Evolutionary conservation across 2,329 filamentous ascomycete species (phyloP).

Genomic region (Cladorrhinum sp.): DNA sequence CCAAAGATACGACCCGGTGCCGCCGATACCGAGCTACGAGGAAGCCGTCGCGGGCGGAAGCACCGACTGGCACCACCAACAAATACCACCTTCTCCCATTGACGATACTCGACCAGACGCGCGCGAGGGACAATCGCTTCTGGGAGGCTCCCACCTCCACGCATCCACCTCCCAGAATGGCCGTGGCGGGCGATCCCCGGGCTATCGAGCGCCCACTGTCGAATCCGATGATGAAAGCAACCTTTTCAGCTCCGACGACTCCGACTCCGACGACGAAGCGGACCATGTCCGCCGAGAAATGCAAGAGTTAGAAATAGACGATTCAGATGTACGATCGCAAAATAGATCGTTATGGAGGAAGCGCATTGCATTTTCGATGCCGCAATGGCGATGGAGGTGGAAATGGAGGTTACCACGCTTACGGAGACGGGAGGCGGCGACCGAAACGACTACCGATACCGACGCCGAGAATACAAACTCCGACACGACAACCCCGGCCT

Average conservation of each 20-base stretch:
- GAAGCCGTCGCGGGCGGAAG: constrained; percentile 66
- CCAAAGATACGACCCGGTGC: constrained; percentile 58
- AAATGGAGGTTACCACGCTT: constrained; percentile 49
- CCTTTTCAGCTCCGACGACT: constrained; percentile 43
- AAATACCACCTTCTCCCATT: constrained; percentile 54
- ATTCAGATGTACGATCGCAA: constrained; percentile 48
- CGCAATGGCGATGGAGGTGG: constrained; percentile 56
- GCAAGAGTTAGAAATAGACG: constrained; percentile 84
- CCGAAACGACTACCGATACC: constrained; percentile 18
- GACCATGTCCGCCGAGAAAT: constrained; percentile 75
- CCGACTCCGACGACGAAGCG: constrained; percentile 47
- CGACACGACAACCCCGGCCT: constrained; percentile 9
- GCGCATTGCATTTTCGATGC: constrained; percentile 51
- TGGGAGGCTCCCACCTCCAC: constrained; percentile 49
- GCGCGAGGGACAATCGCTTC: constrained; percentile 73
- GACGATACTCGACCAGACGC: constrained; percentile 65
- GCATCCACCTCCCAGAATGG: constrained; percentile 26
- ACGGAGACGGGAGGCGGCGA: constrained; percentile 42
- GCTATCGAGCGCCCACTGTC: constrained; percentile 78
- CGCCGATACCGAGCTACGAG: constrained; percentile 80
- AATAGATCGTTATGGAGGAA: constrained; percentile 51
- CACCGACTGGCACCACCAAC: constrained; percentile 38
- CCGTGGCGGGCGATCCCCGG: constrained; percentile 43
- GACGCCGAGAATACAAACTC: constrained; percentile 25
- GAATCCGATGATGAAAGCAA: constrained; percentile 67